Evolutionary conservation across 352 stramenopile genomes (phyloP).

Genomic region (Phytophthora sp.): DNA sequence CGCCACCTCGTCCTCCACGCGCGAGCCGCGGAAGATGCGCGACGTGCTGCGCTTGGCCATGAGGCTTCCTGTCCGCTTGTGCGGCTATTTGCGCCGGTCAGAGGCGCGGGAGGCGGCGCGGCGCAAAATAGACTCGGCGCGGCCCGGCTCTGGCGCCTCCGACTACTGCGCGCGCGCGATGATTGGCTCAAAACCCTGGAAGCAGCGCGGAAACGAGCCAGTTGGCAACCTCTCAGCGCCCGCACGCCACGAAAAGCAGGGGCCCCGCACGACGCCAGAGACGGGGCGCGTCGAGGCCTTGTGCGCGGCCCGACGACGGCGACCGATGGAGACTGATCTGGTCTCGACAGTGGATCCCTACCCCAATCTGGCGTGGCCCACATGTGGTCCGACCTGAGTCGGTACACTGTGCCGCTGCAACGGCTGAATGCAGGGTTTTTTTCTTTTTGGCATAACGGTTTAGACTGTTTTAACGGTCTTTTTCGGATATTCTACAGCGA

Average conservation of each 20-base stretch:
- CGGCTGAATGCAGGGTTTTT: too few relatives aligned
- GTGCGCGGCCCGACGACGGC: too few relatives aligned
- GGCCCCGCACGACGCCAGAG: neutral
- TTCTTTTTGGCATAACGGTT: too few relatives aligned
- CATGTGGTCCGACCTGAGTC: too few relatives aligned
- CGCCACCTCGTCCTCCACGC: constrained; percentile 59
- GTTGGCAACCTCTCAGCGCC: neutral
- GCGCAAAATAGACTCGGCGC: constrained; percentile 32
- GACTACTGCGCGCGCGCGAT: neutral
- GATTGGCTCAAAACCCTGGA: constrained; percentile 7
- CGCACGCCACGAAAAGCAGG: neutral
- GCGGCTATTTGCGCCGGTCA: too few relatives aligned
- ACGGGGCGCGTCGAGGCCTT: too few relatives aligned
- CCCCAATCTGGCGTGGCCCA: too few relatives aligned
- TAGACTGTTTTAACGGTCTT: too few relatives aligned
- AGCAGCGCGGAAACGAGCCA: neutral
- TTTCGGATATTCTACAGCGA: too few relatives aligned
- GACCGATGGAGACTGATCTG: too few relatives aligned
- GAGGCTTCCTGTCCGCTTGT: neutral
- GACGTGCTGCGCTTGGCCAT: constrained; percentile 40
- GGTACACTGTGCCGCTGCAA: too few relatives aligned
- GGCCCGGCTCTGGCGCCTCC: neutral
- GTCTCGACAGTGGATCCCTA: too few relatives aligned
- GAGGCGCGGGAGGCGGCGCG: neutral
- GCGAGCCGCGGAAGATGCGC: constrained; percentile 57